These are phyloP conservation scores for Fusarium virguliforme DNA, from an alignment of 2,329 filamentous ascomycete genomes.

Conservation along the genomic window DNA sequence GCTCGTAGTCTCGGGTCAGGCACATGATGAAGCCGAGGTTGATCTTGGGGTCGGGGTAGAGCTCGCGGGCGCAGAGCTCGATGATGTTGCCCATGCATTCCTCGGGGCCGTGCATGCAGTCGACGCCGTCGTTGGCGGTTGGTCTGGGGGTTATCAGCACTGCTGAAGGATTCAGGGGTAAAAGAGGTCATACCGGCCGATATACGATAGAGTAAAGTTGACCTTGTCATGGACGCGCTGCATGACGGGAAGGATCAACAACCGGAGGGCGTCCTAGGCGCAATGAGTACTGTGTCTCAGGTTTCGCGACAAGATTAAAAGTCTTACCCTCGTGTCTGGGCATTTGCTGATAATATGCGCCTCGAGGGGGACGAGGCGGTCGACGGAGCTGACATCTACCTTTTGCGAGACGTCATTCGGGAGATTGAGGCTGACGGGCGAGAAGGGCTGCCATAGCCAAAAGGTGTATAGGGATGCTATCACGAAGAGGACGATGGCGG, in stretches of 20 bases:
- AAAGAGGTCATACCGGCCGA: slow-evolving; percentile 76
- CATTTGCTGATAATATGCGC: slow-evolving; percentile 99
- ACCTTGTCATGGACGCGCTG: slow-evolving; percentile 85
- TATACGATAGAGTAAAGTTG: slow-evolving; percentile 91
- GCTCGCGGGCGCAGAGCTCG: slow-evolving; percentile 87
- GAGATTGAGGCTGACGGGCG: slow-evolving; percentile 19
- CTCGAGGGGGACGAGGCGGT: slow-evolving; percentile 80
- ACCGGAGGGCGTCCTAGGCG: slow-evolving; percentile 79
- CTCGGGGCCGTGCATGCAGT: slow-evolving; percentile 88
- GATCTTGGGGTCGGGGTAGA: slow-evolving; percentile 88
- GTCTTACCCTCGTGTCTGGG: slow-evolving; percentile 81
- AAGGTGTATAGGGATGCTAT: slow-evolving; percentile 49
- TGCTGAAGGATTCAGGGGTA: slow-evolving; percentile 1
- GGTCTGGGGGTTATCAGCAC: slow-evolving; percentile 61
- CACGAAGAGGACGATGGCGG: slow-evolving; percentile 46
- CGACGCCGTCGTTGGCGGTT: slow-evolving; percentile 84
- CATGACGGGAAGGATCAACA: slow-evolving; percentile 90
- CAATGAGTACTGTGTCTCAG: slow-evolving; percentile 26
- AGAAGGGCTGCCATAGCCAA: slow-evolving; percentile 50
- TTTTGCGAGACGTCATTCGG: slow-evolving; percentile 4
- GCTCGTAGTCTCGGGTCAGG: slow-evolving; percentile 80
- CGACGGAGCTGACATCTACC: slow-evolving; percentile 9
- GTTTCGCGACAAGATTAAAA: not conserved
- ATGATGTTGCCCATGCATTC: slow-evolving; percentile 96
- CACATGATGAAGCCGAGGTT: slow-evolving; percentile 96